A percentile compares a stretch with the other conserved stretches of the same genome.
phyloP scores from a whole-genome alignment of 345 rosid species.

The Brassica incana region DNA sequence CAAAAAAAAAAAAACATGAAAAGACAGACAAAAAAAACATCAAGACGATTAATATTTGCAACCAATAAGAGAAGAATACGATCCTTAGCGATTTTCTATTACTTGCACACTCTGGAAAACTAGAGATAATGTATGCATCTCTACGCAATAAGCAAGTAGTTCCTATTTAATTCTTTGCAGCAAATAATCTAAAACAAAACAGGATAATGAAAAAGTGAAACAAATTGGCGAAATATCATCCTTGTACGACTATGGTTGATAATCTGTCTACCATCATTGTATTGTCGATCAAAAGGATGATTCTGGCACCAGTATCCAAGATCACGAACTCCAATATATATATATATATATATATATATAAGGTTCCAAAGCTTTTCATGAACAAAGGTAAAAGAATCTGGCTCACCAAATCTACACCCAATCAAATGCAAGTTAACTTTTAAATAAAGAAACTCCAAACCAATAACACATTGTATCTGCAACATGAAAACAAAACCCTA shows the following conservation, averaged over 20 bases:
- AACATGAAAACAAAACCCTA: conserved; percentile 50
- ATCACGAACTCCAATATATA: no score
- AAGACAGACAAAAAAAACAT: background rate
- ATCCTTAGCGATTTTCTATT: background rate
- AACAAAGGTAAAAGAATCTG: no score
- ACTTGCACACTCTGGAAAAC: background rate
- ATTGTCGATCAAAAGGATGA: no score
- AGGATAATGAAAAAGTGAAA: background rate
- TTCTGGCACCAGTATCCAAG: background rate
- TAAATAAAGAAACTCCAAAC: background rate
- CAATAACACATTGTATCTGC: conserved; percentile 41
- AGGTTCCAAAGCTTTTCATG: no score
- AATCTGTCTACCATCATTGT: background rate
- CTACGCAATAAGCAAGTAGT: background rate
- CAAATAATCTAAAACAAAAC: background rate
- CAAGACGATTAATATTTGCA: background rate
- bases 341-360: no score
- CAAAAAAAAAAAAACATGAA: conserved; percentile 12
- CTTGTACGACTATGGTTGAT: background rate
- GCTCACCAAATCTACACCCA: no score
- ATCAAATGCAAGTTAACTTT: no score
- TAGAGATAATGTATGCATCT: background rate
- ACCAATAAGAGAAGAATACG: background rate
- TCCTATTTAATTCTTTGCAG: background rate
- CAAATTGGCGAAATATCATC: background rate